Percentiles rank a stretch among this genome's conserved stretches.
Evolutionary conservation across 306 rosid species (phyloP).

Genomic region (Dalbergia oliveri): DNA sequence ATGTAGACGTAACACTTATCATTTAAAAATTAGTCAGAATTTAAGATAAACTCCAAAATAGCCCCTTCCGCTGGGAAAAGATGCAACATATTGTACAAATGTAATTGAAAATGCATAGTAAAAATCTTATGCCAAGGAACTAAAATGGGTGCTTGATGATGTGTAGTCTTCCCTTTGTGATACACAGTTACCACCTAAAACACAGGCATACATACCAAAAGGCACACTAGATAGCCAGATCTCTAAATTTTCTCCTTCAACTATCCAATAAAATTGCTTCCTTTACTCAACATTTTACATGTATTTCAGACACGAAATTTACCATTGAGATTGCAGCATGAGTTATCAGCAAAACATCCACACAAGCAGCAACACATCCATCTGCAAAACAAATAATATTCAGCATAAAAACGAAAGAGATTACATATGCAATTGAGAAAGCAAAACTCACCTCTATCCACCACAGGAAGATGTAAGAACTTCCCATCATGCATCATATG

Average conservation of each 20-base stretch:
- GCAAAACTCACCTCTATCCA: slow-evolving; percentile 79
- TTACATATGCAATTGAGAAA: slow-evolving; percentile 26
- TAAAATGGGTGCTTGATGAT: not conserved
- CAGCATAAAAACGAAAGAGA: slow-evolving; percentile 35
- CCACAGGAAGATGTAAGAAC: slow-evolving; percentile 93
- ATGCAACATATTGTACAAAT: not conserved
- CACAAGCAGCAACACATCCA: slow-evolving; percentile 77
- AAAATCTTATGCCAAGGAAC: not conserved
- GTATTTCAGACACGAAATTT: slow-evolving; percentile 43
- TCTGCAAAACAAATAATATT: slow-evolving; percentile 62
- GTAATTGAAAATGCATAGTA: not conserved
- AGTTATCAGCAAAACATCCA: slow-evolving; percentile 92
- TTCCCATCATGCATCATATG: slow-evolving; percentile 97
- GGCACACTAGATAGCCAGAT: slow-evolving; percentile 33
- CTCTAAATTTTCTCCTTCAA: slow-evolving; percentile 15
- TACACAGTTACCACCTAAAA: slow-evolving; percentile 12
- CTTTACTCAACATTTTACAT: not conserved
- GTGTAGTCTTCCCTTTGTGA: slow-evolving; percentile 26
- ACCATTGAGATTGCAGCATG: slow-evolving; percentile 97
- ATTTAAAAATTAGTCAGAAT: slow-evolving; percentile 10
- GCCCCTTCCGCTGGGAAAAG: not conserved
- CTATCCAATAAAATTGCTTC: slow-evolving; percentile 21
- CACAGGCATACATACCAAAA: not conserved
- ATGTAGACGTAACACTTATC: slow-evolving; percentile 10
- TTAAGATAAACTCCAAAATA: not conserved